These are phyloP conservation scores for Eutrema japonicum DNA, from an alignment of 345 rosid genomes.

Conservation along the genomic window DNA sequence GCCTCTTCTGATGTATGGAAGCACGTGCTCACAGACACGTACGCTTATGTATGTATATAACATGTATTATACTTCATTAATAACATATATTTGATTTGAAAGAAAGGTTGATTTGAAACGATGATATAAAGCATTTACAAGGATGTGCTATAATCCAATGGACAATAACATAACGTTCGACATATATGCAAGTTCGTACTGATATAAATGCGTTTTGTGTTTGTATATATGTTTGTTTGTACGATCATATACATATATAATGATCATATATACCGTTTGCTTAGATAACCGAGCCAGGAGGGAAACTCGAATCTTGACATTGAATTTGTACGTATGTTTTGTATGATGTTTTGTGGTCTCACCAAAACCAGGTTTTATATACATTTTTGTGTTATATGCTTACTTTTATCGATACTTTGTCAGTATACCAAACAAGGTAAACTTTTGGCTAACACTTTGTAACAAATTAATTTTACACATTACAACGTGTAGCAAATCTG, in stretches of 20 bases:
- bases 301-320: slow-evolving; percentile 23
- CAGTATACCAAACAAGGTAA: slow-evolving; percentile 38
- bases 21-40: slow-evolving; percentile 39
- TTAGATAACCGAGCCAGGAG: slow-evolving; percentile 43
- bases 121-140: slow-evolving; percentile 28
- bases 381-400: slow-evolving; percentile 36
- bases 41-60: slow-evolving; percentile 6
- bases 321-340: slow-evolving; percentile 31
- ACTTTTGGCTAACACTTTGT: slow-evolving; percentile 28
- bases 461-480: slow-evolving; percentile 14
- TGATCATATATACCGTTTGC: slow-evolving; percentile 28
- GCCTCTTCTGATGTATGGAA: slow-evolving; percentile 40
- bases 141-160: slow-evolving; percentile 36
- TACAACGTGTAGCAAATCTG: background rate
- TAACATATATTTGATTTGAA: slow-evolving; percentile 23
- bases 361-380: slow-evolving; percentile 41
- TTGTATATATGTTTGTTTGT: slow-evolving; percentile 32
- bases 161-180: slow-evolving; percentile 36
- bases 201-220: slow-evolving; percentile 29
- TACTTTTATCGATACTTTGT: slow-evolving; percentile 32
- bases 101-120: slow-evolving; percentile 44
- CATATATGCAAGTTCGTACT: slow-evolving; percentile 36
- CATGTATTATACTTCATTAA: slow-evolving; percentile 14
- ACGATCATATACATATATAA: slow-evolving; percentile 30
- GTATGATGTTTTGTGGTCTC: slow-evolving; percentile 29